A percentile compares a stretch with the other conserved stretches of the same genome.
phyloP scores from a whole-genome alignment of 176 grass and related monocot genomes.

The Calamus simplicifolius region DNA sequence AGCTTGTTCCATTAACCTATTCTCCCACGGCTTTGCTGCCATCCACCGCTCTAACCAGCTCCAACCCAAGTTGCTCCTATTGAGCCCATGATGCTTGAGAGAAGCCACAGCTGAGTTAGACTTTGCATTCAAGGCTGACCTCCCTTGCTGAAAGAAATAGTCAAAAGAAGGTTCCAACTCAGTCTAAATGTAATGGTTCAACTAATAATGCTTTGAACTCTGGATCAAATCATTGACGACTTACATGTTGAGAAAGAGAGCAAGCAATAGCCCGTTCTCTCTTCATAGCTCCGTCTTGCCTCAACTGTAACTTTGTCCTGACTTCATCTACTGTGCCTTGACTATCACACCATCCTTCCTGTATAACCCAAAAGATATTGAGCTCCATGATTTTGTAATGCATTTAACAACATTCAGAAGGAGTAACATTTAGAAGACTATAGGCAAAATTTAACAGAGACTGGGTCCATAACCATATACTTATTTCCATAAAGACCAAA shows the following conservation, averaged over 20 bases:
- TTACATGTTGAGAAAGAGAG: conserved; percentile 59
- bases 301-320: conserved; percentile 64
- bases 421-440: too few species aligned
- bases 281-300: conserved; percentile 61
- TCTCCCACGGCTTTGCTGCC: conserved; percentile 74
- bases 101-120: conserved; percentile 37
- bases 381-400: too few species aligned
- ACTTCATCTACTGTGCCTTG: conserved; percentile 62
- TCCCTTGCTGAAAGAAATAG: conserved; percentile 32
- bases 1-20: conserved; percentile 27
- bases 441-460: too few species aligned
- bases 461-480: too few species aligned
- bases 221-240: background rate
- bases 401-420: too few species aligned
- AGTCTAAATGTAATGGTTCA: too few species aligned
- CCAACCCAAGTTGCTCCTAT: conserved; percentile 28
- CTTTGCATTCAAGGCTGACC: conserved; percentile 26
- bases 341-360: conserved; percentile 80
- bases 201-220: too few species aligned
- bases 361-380: conserved; percentile 10
- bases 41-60: conserved; percentile 65
- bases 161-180: background rate
- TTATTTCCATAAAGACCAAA: too few species aligned
- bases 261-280: conserved; percentile 74
- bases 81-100: conserved; percentile 25